A percentile compares a stretch with the other conserved stretches of the same genome.
These are phyloP conservation scores for Lepidium aucheri DNA, from an alignment of 345 rosid species.

Conservation along the genomic window DNA sequence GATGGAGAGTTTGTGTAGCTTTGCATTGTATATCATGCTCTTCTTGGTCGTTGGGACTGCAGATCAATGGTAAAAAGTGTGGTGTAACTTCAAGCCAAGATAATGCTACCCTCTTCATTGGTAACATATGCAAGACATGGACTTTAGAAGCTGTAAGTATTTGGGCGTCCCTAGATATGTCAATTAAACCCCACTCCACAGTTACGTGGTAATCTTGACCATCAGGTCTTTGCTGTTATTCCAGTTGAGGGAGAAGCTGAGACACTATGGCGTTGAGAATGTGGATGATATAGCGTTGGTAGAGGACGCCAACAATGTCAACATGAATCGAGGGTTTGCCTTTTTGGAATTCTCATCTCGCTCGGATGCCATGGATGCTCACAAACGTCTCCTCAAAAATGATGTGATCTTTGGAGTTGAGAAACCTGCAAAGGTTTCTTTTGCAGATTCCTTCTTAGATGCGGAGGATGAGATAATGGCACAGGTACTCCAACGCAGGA, in stretches of 20 bases:
- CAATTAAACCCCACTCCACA: conserved; percentile 21
- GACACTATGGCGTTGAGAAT: conserved; percentile 85
- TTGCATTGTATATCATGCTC: conserved; percentile 24
- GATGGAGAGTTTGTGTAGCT: conserved; percentile 28
- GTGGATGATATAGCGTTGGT: conserved; percentile 88
- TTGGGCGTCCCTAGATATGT: conserved; percentile 25
- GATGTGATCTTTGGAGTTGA: conserved; percentile 93
- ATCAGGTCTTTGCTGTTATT: conserved; percentile 33
- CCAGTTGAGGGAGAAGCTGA: conserved; percentile 94
- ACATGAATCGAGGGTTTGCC: conserved; percentile 97
- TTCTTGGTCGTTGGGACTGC: conserved; percentile 41
- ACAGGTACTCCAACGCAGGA: conserved; percentile 54
- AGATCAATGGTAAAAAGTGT: conserved; percentile 96
- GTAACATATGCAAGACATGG: conserved; percentile 97
- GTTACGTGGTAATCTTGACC: conserved; percentile 21
- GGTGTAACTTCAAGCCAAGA: conserved; percentile 96
- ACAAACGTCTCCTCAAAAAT: conserved; percentile 84
- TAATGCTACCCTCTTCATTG: conserved; percentile 90
- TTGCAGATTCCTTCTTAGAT: conserved; percentile 94
- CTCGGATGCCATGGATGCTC: conserved; percentile 89
- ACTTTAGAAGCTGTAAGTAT: conserved; percentile 88
- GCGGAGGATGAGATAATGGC: conserved; percentile 96
- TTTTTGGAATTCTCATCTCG: conserved; percentile 92
- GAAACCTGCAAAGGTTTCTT: conserved; percentile 92
- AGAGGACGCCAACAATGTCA: conserved; percentile 77